These are phyloP conservation scores for Corynespora cassiicola DNA, from an alignment of 2,329 filamentous ascomycete genomes.

Conservation along the genomic window DNA sequence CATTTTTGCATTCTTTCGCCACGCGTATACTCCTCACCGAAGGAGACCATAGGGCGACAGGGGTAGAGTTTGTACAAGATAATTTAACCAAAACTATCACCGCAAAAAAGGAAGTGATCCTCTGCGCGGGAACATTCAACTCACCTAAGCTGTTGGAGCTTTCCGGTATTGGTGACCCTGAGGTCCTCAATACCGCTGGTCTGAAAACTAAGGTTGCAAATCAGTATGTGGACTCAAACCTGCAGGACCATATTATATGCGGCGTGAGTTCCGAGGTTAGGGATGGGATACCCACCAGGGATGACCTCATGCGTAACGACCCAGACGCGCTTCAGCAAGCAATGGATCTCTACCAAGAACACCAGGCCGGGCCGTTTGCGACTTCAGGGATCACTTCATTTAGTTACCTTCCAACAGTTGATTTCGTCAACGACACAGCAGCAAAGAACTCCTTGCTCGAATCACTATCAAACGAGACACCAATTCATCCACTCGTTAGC, in stretches of 20 bases:
- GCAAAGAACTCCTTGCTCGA: not conserved
- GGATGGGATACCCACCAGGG: conserved; percentile 13
- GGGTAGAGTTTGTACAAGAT: conserved; percentile 7
- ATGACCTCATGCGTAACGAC: conserved; percentile 12
- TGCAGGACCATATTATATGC: conserved; percentile 21
- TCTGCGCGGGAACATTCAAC: conserved; percentile 61
- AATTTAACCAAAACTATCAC: not conserved
- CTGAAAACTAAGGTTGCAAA: conserved; percentile 16
- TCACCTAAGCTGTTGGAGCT: conserved; percentile 68
- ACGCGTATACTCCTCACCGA: conserved; percentile 12
- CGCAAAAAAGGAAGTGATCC: conserved; percentile 56
- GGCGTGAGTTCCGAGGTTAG: conserved; percentile 15
- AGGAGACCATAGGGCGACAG: conserved; percentile 6
- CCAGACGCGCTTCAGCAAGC: conserved; percentile 8
- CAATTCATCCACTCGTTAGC: conserved; percentile 23
- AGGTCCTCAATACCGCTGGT: conserved; percentile 12
- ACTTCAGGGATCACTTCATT: conserved; percentile 6
- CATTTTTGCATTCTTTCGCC: conserved; percentile 3
- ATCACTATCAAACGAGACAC: not conserved
- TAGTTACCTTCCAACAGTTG: conserved; percentile 12
- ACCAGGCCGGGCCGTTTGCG: conserved; percentile 11
- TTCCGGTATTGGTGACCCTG: conserved; percentile 60
- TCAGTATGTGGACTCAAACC: conserved; percentile 18
- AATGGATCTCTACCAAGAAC: conserved; percentile 10
- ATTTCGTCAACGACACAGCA: conserved; percentile 9